A percentile compares a stretch with the other conserved stretches of the same genome.
Conservation (phyloP, 176 grass and related monocot species). For the Poa annua region DNA sequence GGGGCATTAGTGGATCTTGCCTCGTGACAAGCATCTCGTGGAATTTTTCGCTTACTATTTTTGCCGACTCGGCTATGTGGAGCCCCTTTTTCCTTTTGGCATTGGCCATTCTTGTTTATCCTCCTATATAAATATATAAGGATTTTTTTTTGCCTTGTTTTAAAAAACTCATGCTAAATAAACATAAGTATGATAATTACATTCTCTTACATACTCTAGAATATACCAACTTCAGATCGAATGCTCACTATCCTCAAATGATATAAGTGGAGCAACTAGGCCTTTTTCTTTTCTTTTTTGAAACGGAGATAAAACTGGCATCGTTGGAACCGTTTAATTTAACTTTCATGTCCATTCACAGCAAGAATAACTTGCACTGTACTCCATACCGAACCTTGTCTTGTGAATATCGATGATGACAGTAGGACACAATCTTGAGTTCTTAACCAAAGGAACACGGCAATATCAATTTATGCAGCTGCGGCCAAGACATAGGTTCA, state of each 20-base stretch:
- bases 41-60: no score
- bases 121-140: no score
- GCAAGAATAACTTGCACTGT: conserved; percentile 12
- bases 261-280: not conserved
- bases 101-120: no score
- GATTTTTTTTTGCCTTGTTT: no score
- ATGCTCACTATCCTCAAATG: not conserved
- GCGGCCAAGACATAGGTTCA: conserved; percentile 29
- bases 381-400: conserved; percentile 25
- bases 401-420: conserved; percentile 50
- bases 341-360: conserved; percentile 32
- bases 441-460: conserved; percentile 36
- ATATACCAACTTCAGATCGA: not conserved
- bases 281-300: no score
- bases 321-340: not conserved
- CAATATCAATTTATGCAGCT: conserved; percentile 32
- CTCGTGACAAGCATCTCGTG: no score
- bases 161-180: no score
- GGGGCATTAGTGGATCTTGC: no score
- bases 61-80: no score
- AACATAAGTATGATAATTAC: not conserved
- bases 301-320: not conserved
- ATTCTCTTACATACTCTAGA: not conserved
- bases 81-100: no score
- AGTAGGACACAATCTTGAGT: conserved; percentile 52